Evolutionary conservation across 495 filamentous ascomycete species (phyloP).

Genomic region (Trichoderma erinaceum): DNA sequence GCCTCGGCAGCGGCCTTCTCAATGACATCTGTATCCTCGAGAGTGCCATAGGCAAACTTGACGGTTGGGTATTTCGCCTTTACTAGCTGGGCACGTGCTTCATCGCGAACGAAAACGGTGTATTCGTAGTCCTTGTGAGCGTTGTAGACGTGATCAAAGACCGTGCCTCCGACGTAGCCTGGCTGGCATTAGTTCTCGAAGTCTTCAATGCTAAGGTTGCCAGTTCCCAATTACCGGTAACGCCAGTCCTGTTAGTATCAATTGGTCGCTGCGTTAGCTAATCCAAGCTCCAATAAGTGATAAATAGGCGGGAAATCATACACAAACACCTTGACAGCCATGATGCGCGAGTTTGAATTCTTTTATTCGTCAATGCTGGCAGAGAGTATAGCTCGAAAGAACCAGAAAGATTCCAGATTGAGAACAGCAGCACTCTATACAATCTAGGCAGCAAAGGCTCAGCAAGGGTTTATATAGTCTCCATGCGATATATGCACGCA

Average conservation of each 20-base stretch:
- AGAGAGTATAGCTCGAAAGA: too few species aligned
- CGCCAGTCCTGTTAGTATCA: slow-evolving; percentile 28
- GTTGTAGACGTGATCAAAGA: slow-evolving; percentile 50
- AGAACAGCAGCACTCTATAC: too few species aligned
- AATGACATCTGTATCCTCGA: slow-evolving; percentile 51
- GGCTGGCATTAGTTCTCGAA: slow-evolving; percentile 18
- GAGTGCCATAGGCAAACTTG: slow-evolving; percentile 50
- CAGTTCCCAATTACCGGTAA: slow-evolving; percentile 28
- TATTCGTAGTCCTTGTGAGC: slow-evolving; percentile 65
- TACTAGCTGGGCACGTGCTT: slow-evolving; percentile 57
- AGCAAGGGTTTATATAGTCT: too few species aligned
- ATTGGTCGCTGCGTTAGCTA: not conserved
- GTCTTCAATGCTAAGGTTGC: not conserved
- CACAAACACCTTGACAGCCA: slow-evolving; percentile 35
- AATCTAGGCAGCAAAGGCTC: too few species aligned
- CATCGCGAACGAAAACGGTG: slow-evolving; percentile 60
- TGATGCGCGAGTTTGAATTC: slow-evolving; percentile 10
- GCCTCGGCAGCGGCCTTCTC: slow-evolving; percentile 54
- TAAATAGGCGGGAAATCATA: slow-evolving; percentile 19
- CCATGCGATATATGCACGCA: too few species aligned
- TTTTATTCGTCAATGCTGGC: too few species aligned
- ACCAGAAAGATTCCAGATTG: too few species aligned
- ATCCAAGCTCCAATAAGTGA: not conserved
- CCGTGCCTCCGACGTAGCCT: slow-evolving; percentile 76
- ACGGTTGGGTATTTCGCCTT: slow-evolving; percentile 51